Base-by-base conservation (phyloP, 495 filamentous ascomycete genomes). In the Penicillium argentinense region DNA sequence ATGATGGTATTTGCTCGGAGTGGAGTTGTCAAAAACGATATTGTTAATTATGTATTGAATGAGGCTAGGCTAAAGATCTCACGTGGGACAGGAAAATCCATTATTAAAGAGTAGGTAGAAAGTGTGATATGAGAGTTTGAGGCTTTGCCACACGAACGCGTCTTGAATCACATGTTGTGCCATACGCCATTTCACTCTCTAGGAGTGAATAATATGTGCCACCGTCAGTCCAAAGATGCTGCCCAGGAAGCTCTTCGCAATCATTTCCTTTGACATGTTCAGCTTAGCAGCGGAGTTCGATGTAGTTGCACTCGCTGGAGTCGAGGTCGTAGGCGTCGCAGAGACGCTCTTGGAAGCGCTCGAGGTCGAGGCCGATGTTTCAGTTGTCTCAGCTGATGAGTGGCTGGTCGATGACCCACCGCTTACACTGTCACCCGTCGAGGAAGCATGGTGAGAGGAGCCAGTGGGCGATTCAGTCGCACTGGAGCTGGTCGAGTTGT, bases 211-310 rank as follows among this genome's bases (percentile, higher is more conserved):
- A n/a, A n/a, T n/a, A n/a, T 36, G 33, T 5, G 33, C 33, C 17
- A 40, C n/a, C 38, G 22, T 38, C 28, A 41, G 18, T 17, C 46
- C 46, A 32, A 49, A 17, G 7, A 42, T 25, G 1, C 46, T 25
- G 17, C 46, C 38, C n/a, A n/a, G n/a, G n/a, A n/a, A n/a, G n/a
- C n/a, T n/a, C n/a, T n/a, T n/a, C n/a, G n/a, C n/a, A n/a, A 49
- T 5, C 12, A 49, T 4, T 28, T 28, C 46, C 46, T 42, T 49
- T 1, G 18, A n/a, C 12, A 26, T 7, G 16, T 42, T 18, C 17
- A 49, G 2, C 12, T 17, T 39, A 21, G 37, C 33, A 3, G 46
- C 46, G 9, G 46, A 37, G 37, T 49, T 49, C 5, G 46, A 34
- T 5, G 37, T 49, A 21, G 26, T 42, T 13, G 39, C 39, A 21